Evolutionary conservation across 169 alveolate genomes (phyloP).

Genomic region (Theileria orientalis): DNA sequence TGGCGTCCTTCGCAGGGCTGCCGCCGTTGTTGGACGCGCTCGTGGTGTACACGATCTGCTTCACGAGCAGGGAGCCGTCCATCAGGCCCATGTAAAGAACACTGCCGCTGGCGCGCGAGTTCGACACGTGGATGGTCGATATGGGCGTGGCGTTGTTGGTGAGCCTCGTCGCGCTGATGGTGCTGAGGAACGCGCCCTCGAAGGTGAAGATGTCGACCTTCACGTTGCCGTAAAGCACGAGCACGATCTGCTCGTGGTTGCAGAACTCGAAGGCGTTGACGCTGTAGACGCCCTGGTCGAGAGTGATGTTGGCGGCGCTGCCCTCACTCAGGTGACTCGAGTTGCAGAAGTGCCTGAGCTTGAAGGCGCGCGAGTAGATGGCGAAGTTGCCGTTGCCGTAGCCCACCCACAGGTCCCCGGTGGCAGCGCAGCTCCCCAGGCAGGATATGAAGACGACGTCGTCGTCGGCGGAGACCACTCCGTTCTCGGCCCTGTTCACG

Average conservation of each 20-base stretch:
- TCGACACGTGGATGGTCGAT: conserved; percentile 32
- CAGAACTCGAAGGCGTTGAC: conserved; percentile 54
- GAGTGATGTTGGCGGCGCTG: background rate
- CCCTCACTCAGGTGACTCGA: background rate
- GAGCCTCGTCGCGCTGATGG: conserved; percentile 17
- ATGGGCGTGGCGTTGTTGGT: conserved; percentile 52
- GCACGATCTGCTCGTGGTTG: conserved; percentile 35
- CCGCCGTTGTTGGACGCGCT: conserved; percentile 5
- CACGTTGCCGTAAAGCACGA: conserved; percentile 51
- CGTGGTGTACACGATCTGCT: conserved; percentile 21
- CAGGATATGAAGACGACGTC: conserved; percentile 41
- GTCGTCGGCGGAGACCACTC: conserved; percentile 3
- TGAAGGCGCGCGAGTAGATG: conserved; percentile 30
- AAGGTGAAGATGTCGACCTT: conserved; percentile 39
- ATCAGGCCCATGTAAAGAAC: conserved; percentile 53
- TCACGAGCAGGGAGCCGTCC: conserved; percentile 60
- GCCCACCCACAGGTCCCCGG: conserved; percentile 64
- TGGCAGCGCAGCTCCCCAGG: conserved; percentile 19
- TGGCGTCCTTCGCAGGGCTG: background rate
- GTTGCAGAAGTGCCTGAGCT: conserved; percentile 29
- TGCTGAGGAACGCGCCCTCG: conserved; percentile 27
- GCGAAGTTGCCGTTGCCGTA: conserved; percentile 65
- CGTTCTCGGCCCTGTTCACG: conserved; percentile 12
- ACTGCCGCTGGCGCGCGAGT: conserved; percentile 24
- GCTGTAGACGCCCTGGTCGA: conserved; percentile 20